Evolutionary conservation across 2,329 filamentous ascomycete species (phyloP), one percentile per base, ranked within the genome.

Genomic region (Talaromyces sp.): DNA sequence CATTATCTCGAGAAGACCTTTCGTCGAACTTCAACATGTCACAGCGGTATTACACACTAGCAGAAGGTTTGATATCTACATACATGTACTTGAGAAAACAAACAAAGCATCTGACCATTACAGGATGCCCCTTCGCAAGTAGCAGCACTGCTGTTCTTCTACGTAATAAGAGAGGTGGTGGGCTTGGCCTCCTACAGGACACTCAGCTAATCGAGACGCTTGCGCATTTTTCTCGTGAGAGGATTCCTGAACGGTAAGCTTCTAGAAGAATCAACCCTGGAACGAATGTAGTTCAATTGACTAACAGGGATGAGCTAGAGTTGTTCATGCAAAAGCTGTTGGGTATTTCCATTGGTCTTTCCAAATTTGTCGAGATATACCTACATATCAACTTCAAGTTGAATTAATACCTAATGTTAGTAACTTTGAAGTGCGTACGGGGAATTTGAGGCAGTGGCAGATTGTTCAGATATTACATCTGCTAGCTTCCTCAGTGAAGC

Each of bases 401-500:
- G n/a, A n/a, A n/a, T n/a, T n/a, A n/a, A n/a, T n/a, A n/a, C n/a
- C n/a, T n/a, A n/a, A n/a, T n/a, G n/a, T n/a, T 47, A 16, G 16
- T 11, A 16, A 22, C 14, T 33, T 4, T 7, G 3, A 33, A 81
- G 81, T 24, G 81, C 81, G 0, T 82, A 76, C 55, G 82, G 82
- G 16, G 77, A 83, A 46, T 87, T 86, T 56, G 82, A 86, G 65
- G 78, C 81, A n/a, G 85, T 82, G 1, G 68, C 80, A 35, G 83
- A 86, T 59, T 75, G 84, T 50, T 78, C 80, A 2, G 77, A 86
- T 58, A 64, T 85, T 32, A 85, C 80, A 6, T 73, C 75, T 1
- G 81, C 83, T 22, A 75, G 77, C 39, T 82, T 86, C 58, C 71
- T 86, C 10, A 79, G 68, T 43, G 69, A 69, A 2, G 66, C 82